A percentile compares a stretch with the other conserved stretches of the same genome.
phyloP scores from a whole-genome alignment of 1,284 basidiomycete species.

The Apiotrichum siamense region DNA sequence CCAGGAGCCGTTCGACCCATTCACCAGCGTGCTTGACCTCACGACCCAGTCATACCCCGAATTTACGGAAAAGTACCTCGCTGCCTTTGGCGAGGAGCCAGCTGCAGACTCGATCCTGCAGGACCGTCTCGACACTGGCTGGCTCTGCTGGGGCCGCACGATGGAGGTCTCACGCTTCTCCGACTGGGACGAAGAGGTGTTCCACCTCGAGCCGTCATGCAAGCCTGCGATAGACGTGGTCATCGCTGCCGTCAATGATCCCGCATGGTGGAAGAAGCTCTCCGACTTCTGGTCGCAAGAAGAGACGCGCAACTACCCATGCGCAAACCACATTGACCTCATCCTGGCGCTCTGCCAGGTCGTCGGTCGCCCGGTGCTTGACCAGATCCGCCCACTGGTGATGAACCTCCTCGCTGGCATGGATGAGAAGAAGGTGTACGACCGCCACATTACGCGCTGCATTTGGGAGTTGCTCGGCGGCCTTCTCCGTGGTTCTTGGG shows the following conservation, averaged over 20 bases:
- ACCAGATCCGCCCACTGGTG: constrained; percentile 35
- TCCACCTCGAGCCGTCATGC: constrained; percentile 64
- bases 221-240: constrained; percentile 59
- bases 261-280: constrained; percentile 56
- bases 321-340: constrained; percentile 48
- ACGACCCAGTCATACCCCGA: constrained; percentile 25
- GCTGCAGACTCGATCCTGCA: constrained; percentile 40
- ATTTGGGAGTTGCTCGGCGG: constrained; percentile 81
- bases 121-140: constrained; percentile 79
- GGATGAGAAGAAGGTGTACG: constrained; percentile 47
- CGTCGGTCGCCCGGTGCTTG: constrained; percentile 31
- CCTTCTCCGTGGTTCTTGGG: constrained; percentile 72
- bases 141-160: constrained; percentile 71
- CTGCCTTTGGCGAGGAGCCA: constrained; percentile 46
- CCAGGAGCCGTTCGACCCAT: constrained; percentile 71
- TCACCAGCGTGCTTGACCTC: constrained; percentile 56
- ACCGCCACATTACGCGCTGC: constrained; percentile 88
- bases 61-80: constrained; percentile 56
- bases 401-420: constrained; percentile 39
- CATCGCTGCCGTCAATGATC: constrained; percentile 50
- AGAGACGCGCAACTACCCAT: constrained; percentile 43
- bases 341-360: constrained; percentile 52
- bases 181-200: constrained; percentile 52
- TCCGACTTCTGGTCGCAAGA: constrained; percentile 45
- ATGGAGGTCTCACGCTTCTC: constrained; percentile 63